A percentile compares a stretch with the other conserved stretches of the same genome.
These are phyloP conservation scores for Coemansia sp. DNA, from an alignment of 192 early-diverging fungal genomes.

Conservation along the genomic window DNA sequence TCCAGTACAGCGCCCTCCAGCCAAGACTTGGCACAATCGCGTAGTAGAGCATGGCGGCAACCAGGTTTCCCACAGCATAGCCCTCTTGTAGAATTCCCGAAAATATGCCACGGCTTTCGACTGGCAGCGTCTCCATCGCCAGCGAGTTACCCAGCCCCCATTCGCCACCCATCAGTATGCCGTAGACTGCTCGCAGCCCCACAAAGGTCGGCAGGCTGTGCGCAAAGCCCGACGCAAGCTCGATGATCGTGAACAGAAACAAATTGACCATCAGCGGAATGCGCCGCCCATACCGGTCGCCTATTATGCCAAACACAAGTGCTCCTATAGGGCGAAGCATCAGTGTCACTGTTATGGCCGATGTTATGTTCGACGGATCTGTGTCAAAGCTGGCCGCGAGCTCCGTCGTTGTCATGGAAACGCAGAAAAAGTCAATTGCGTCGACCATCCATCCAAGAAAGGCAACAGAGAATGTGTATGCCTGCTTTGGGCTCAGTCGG, in stretches of 20 bases:
- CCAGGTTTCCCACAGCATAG: constrained; percentile 68
- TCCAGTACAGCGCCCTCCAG: constrained; percentile 76
- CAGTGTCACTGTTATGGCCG: constrained; percentile 68
- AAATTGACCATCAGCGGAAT: constrained; percentile 72
- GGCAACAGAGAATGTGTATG: constrained; percentile 51
- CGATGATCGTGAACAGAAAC: constrained; percentile 61
- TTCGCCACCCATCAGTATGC: constrained; percentile 72
- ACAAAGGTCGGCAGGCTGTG: constrained; percentile 64
- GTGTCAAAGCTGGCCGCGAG: constrained; percentile 62
- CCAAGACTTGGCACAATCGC: constrained; percentile 56
- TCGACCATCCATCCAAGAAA: constrained; percentile 77
- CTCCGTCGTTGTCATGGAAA: constrained; percentile 59
- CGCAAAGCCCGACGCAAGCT: constrained; percentile 68
- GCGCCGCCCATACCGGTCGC: constrained; percentile 69
- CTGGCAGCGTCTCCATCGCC: constrained; percentile 71
- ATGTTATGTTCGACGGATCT: constrained; percentile 59
- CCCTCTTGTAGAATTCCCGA: constrained; percentile 77
- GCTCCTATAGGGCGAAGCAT: constrained; percentile 75
- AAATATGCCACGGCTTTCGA: constrained; percentile 70
- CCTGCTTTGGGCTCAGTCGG: constrained; percentile 38
- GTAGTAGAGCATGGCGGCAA: constrained; percentile 66
- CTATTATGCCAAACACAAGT: constrained; percentile 68
- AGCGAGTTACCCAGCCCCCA: constrained; percentile 75
- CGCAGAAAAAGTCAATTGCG: constrained; percentile 71
- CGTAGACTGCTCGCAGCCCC: constrained; percentile 58